Evolutionary conservation across 2,329 filamentous ascomycete genomes (phyloP), one percentile per base, ranked within the genome.

Genomic region (Plectosphaerella plurivora): DNA sequence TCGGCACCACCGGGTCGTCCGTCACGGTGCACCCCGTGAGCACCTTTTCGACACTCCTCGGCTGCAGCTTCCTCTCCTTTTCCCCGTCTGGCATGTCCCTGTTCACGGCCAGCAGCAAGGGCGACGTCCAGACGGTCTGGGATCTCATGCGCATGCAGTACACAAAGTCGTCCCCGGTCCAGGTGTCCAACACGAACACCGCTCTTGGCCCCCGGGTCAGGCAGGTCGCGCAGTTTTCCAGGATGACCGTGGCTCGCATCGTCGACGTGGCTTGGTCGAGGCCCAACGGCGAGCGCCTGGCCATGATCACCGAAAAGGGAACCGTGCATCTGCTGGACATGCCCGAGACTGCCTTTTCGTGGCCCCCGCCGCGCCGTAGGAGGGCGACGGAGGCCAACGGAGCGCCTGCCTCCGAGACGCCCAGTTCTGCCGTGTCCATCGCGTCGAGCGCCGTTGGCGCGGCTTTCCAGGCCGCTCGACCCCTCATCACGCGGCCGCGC

Each of bases 241-340:
- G 94, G 41, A 88, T 97, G 82, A 97, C 93, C 2, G 88, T 93
- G 47, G 91, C 94, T 3, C 88, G 89, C 51, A 90, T 97, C 51
- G 82, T 97, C 20, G 93, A 97, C 63, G 89, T 96, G 42, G 84
- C 86, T 3, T 99, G 94, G 94, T 87, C 88, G 2, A 81, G 83
- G 51, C 89, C 89, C 4, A 86, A 86, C 52, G 90, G 89, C 20
- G 89, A 96, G 64, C 86, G 89, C 53, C 73, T 95, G 39, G 93
- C 92, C 2, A 86, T 99, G 72, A 84, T 97, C 24, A 97, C 94
- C 1, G 91, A 96, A 63, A 89, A 92, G 60, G 91, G 93, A n/a
- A 99, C 94, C 9, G 86, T 97, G 11, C 94, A 99, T 70, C 82
- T 97, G 44, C 86, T 96, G 58, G 89, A 96, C 59, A 82, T 97